These are phyloP conservation scores for Hortiboletus campestris DNA, from an alignment of 768 basidiomycete genomes.

Conservation along the genomic window DNA sequence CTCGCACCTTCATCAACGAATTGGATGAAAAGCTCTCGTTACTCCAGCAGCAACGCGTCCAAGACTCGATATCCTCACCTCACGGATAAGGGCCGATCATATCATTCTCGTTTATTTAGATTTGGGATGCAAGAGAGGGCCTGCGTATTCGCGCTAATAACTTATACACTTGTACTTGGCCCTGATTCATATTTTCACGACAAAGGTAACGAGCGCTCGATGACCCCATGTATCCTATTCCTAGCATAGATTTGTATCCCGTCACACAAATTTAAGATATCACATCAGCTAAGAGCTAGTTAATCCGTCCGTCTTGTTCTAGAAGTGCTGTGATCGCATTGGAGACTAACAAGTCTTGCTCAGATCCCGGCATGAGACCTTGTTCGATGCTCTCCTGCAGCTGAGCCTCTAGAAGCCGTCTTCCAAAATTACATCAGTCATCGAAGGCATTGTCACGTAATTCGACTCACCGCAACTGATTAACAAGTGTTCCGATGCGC, in stretches of 20 bases:
- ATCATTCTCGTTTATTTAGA: neutral
- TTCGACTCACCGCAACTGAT: slow-evolving; percentile 67
- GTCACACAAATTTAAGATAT: neutral
- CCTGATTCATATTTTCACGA: neutral
- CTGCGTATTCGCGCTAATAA: slow-evolving; percentile 5
- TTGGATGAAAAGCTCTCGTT: slow-evolving; percentile 21
- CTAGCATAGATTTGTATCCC: slow-evolving; percentile 17
- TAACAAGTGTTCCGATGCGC: slow-evolving; percentile 87
- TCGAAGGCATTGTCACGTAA: neutral
- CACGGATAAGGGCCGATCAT: neutral
- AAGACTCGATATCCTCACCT: slow-evolving; percentile 1
- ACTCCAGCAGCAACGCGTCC: slow-evolving; percentile 13
- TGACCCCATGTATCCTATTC: slow-evolving; percentile 3
- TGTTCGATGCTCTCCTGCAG: slow-evolving; percentile 64
- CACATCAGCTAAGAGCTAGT: neutral
- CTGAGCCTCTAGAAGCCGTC: slow-evolving; percentile 69
- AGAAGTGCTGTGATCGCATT: slow-evolving; percentile 43
- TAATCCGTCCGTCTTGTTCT: slow-evolving; percentile 41
- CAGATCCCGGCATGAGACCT: slow-evolving; percentile 46
- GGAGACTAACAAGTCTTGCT: slow-evolving; percentile 52
- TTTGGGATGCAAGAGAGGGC: neutral
- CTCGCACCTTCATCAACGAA: slow-evolving; percentile 17
- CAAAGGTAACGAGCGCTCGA: neutral
- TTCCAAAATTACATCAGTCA: slow-evolving; percentile 22
- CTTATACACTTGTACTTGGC: slow-evolving; percentile 7